These are phyloP conservation scores for Neodidymelliopsis sp. DNA, from an alignment of 2,329 filamentous ascomycete species.

Conservation along the genomic window DNA sequence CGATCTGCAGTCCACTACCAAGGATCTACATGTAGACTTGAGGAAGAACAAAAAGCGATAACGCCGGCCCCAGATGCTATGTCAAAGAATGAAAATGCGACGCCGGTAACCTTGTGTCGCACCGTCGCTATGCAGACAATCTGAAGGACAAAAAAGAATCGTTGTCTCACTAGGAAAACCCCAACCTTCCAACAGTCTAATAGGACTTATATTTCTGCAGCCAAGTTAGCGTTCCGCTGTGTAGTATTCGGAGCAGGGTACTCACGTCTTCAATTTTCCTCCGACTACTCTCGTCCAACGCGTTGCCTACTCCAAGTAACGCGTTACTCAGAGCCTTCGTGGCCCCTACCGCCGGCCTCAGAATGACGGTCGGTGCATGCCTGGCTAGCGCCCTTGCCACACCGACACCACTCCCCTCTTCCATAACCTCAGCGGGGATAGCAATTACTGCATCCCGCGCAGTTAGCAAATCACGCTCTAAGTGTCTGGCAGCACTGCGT, in stretches of 20 bases:
- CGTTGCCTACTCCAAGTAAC: constrained; percentile 89
- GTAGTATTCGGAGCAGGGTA: constrained; percentile 33
- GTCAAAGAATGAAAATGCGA: constrained; percentile 11
- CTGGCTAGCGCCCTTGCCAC: constrained; percentile 80
- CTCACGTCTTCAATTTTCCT: constrained; percentile 88
- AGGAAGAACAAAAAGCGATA: neutral
- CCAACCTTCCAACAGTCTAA: constrained; percentile 14
- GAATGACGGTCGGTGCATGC: constrained; percentile 89
- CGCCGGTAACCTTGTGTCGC: constrained; percentile 8
- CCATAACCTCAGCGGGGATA: constrained; percentile 89
- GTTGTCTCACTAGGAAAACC: too few species aligned
- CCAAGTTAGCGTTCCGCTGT: too few species aligned
- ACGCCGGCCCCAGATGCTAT: constrained; percentile 1
- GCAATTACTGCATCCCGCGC: constrained; percentile 93
- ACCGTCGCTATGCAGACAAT: constrained; percentile 28
- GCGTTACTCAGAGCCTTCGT: constrained; percentile 89
- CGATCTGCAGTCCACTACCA: neutral
- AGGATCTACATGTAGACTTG: neutral
- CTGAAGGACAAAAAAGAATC: constrained; percentile 6
- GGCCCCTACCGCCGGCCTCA: constrained; percentile 88
- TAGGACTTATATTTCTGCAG: constrained; percentile 44
- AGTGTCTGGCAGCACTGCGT: constrained; percentile 79
- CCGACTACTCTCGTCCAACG: constrained; percentile 82
- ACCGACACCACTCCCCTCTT: constrained; percentile 80
- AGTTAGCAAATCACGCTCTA: constrained; percentile 85